Base-by-base conservation (phyloP, 2,329 filamentous ascomycete species). In the Apiospora marii region DNA sequence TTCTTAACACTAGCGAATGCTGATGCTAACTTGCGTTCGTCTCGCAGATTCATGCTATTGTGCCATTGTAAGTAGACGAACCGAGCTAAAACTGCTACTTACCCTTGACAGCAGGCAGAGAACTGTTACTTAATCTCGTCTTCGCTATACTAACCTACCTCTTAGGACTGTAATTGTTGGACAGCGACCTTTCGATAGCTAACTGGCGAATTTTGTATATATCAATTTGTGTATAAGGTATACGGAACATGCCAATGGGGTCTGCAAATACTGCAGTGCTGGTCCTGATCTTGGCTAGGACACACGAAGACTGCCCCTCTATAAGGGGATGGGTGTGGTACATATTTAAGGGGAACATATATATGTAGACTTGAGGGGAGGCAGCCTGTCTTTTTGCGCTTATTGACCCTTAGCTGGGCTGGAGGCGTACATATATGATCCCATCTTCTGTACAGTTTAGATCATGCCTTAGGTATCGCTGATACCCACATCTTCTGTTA, bases 41-140 rank as follows among this genome's bases (percentile, higher is more conserved):
- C 41, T 69, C 37, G 6, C 44, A 76, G 74, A 75, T 76, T 43
- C 75, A 76, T 70, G n/a, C 71, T n/a, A 74, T 71, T 43, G 70
- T 75, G 73, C 71, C 71, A 5, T 49, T 76, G 72, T 75, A 72
- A 72, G 73, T 74, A 51, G 37, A 70, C 58, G 10, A 10, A 27
- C 27, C n/a, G 1, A 51, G n/a, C n/a, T n/a, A 27, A 49, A 10
- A 6, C 37, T 13, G 44, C 12, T 41, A 10, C 8, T 10, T 7
- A 13, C 19, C 61, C 43, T 24, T 43, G 37, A 4, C 30, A 43
- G 16, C 24, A 3, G 22, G 24, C 1, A 12, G 24, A 10, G 13
- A 10, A 27, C 16, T n/a, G 67, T 22, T n/a, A 4, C 67, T 49
- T 19, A 37, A 44, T 22, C 8, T 34, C 49, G 24, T 13, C 41